Base-by-base conservation (phyloP, 805 yeast genomes). In the Cyberlindnera lachancei region DNA sequence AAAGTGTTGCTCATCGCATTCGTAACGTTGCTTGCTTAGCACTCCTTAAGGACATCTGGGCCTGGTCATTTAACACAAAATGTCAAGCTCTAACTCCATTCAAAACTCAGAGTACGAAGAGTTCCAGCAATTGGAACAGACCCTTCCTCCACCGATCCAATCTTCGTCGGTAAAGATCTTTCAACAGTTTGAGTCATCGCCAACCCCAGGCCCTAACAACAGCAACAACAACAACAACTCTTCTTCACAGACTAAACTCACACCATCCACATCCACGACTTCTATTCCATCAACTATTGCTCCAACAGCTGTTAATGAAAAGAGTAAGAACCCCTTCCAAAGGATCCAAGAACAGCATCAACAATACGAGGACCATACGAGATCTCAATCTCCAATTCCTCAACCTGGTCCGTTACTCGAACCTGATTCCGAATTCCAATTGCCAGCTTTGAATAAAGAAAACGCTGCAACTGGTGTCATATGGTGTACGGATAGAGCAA, bases 401-500 rank as follows among this genome's bases (percentile, higher is more conserved):
- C 50, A 67, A 21, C 75, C 76, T 1, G 61, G 59, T 20, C 75
- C 75, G 6, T 48, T 58, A 28, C 54, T 62, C 32, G 65, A 61
- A 31, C 14, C 22, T 5, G 32, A 30, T 23, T 64, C 67, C 33
- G 65, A 64, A 45, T 66, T 68, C 44, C n/a, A n/a, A n/a, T n/a
- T n/a, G n/a, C 80, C 80, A 6, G 80, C 78, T 7, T 55, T 73
- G 60, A 74, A 73, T 53, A 68, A 71, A 22, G 63, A 64, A 35
- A 77, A 73, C 44, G 68, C 75, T 10, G 70, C 77, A 10, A 73
- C 80, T 1, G 80, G 80, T 35, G 80, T 73, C 21, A 64, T 73
- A 32, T 73, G 80, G 80, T 72, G 72, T 34, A 73, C 80, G 1
- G 79, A 73, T 45, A 58, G 78, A 39, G 80, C 80, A 19, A 53